Conservation (phyloP, 495 filamentous ascomycete species). For the Cryomyces minteri region DNA sequence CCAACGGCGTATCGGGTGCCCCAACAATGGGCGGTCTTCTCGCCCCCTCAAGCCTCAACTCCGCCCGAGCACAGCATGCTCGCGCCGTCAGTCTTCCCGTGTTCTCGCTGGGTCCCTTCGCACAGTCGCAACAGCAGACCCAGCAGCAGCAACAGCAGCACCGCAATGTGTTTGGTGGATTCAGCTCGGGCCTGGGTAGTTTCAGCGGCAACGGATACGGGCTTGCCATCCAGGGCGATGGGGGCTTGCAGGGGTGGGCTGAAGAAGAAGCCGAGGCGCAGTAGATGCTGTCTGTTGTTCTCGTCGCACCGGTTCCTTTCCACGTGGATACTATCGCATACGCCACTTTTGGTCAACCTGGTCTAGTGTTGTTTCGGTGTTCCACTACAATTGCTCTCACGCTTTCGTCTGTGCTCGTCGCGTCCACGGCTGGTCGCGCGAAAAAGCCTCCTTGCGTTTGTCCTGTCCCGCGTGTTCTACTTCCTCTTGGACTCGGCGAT, state of each 20-base stretch:
- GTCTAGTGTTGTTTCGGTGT: too few relatives aligned
- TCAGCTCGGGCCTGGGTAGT: constrained; percentile 36
- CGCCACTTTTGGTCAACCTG: too few relatives aligned
- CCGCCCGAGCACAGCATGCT: constrained; percentile 49
- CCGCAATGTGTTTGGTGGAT: constrained; percentile 34
- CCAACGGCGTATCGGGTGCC: constrained; percentile 27
- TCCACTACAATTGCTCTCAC: too few relatives aligned
- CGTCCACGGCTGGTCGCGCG: too few relatives aligned
- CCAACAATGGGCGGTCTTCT: constrained; percentile 57
- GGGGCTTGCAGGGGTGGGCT: constrained; percentile 39
- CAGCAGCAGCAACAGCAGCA: constrained; percentile 17
- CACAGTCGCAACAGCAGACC: constrained; percentile 23
- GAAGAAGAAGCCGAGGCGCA: too few relatives aligned
- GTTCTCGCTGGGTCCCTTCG: constrained; percentile 42
- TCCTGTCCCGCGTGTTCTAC: too few relatives aligned
- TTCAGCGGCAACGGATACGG: constrained; percentile 38
- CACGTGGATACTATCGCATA: too few relatives aligned
- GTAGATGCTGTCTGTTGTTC: too few relatives aligned
- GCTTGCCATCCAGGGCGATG: constrained; percentile 43
- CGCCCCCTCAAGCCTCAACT: constrained; percentile 46
- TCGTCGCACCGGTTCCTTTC: too few relatives aligned
- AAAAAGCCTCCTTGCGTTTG: too few relatives aligned
- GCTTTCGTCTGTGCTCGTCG: too few relatives aligned
- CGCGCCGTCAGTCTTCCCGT: constrained; percentile 73
- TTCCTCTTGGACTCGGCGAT: too few relatives aligned